Evolutionary conservation across 352 stramenopile species (phyloP).

Genomic region (Pythium chondricola): DNA sequence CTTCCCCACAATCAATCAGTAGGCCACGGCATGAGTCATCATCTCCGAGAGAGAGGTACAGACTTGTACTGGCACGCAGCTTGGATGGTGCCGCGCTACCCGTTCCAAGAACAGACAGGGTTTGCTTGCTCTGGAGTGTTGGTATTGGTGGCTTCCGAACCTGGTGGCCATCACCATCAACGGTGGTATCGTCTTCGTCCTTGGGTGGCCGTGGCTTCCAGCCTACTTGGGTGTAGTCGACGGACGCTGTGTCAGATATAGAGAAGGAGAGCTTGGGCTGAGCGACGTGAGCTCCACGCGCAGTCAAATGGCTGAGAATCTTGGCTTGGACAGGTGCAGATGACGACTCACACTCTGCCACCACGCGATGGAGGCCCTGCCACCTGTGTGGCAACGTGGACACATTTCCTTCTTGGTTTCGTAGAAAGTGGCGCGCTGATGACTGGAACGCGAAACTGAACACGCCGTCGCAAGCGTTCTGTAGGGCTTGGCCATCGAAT

Average conservation of each 20-base stretch:
- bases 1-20: constrained; percentile 94
- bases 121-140: background rate
- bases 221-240: no score
- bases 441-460: constrained; percentile 53
- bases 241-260: no score
- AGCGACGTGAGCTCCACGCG: no score
- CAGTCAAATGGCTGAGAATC: no score
- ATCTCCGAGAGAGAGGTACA: constrained; percentile 71
- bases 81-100: constrained; percentile 95
- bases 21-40: constrained; percentile 28
- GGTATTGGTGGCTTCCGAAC: background rate
- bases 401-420: background rate
- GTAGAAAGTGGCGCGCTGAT: constrained; percentile 26
- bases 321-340: no score
- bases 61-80: constrained; percentile 93
- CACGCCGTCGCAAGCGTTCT: constrained; percentile 23
- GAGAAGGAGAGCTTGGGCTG: no score
- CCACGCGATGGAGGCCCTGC: no score
- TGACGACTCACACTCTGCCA: no score
- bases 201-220: no score
- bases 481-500: constrained; percentile 35
- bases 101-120: constrained; percentile 92
- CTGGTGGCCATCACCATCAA: no score
- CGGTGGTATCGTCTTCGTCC: no score
- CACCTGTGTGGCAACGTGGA: no score